A percentile compares a stretch with the other conserved stretches of the same genome.
These are phyloP conservation scores for Globisporangium nodosum DNA, from an alignment of 352 stramenopile species.

Conservation along the genomic window DNA sequence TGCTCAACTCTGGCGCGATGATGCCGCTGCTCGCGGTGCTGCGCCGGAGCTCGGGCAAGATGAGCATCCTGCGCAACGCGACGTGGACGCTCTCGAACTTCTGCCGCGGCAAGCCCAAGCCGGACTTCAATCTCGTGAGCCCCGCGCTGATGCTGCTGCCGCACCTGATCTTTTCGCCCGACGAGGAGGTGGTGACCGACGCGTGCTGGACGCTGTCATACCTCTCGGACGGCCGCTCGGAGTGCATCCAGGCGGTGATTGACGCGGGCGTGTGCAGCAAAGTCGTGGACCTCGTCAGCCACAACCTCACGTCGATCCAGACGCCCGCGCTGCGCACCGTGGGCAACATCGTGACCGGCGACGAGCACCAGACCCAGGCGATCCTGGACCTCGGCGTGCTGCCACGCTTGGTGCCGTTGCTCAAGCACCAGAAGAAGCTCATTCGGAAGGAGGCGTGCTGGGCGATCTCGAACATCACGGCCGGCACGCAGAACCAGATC, in stretches of 20 bases:
- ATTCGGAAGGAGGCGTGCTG: constrained; percentile 99
- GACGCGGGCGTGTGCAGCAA: constrained; percentile 95
- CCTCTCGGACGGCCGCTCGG: constrained; percentile 96
- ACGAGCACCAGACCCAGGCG: constrained; percentile 98
- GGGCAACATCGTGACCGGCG: constrained; percentile 99
- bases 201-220: constrained; percentile 99
- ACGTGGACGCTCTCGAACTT: constrained; percentile 97
- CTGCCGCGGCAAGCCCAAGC: constrained; percentile 91
- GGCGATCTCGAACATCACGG: constrained; percentile 99
- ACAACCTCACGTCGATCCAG: constrained; percentile 74
- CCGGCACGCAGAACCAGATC: constrained; percentile 98
- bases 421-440: constrained; percentile 95
- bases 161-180: constrained; percentile 95
- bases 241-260: constrained; percentile 99
- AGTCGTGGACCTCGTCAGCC: constrained; percentile 95
- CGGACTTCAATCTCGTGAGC: constrained; percentile 93
- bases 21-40: constrained; percentile 72
- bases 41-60: constrained; percentile 43
- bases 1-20: constrained; percentile 70
- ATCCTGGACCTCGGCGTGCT: constrained; percentile 98
- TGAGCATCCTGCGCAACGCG: constrained; percentile 87
- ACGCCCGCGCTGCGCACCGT: constrained; percentile 85
- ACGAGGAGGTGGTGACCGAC: constrained; percentile 99
- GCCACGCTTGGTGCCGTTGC: constrained; percentile 92
- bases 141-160: constrained; percentile 92